Base-by-base conservation (phyloP, 805 yeast species). In the Blastobotrys peoriensis region DNA sequence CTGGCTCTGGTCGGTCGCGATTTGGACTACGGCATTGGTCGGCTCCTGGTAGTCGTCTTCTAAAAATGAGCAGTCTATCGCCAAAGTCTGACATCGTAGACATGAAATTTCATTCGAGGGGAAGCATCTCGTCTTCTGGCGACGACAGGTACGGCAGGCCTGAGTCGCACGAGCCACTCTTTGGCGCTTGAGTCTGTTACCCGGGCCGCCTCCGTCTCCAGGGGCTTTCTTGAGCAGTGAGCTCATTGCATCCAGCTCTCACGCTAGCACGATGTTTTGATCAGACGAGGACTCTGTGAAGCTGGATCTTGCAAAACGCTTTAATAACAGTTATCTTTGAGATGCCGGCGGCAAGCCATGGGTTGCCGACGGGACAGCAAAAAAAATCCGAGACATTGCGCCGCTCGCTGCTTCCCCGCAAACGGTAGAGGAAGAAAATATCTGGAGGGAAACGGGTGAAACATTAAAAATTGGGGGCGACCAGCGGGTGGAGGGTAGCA, bases 71-170 rank as follows among this genome's bases (percentile, higher is more conserved):
- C 88, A 82, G 18, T 58, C 62, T 23, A 68, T 62, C 4, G 70
- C 73, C 33, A 79, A 61, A 3, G 80, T 76, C 1, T 68, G 62
- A 55, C 88, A 82, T 18, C 86, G 62, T 17, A 80, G 61, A 62
- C 88, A 81, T 2, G 76, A 67, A 5, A 64, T 59, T 15, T 70
- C 66, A 20, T 63, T 68, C n/a, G 47, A 44, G 4, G 80, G 73
- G 55, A 79, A 73, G 52, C 88, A 82, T 46, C 83, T 63, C 1
- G 86, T 74, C 63, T 78, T 78, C 48, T 74, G 78, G 40, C 67
- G 69, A 36, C 83, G 66, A 55, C 84, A 78, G 5, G 67, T 56
- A 4, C 70, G 71, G 58, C 84, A 78, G 0, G 84, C 84, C 40
- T 64, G 66, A 1, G 73, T 53, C 0, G 81, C 76, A 35, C 83